Conservation (phyloP, 1,284 basidiomycete genomes). For the Gomphus bonarii region DNA sequence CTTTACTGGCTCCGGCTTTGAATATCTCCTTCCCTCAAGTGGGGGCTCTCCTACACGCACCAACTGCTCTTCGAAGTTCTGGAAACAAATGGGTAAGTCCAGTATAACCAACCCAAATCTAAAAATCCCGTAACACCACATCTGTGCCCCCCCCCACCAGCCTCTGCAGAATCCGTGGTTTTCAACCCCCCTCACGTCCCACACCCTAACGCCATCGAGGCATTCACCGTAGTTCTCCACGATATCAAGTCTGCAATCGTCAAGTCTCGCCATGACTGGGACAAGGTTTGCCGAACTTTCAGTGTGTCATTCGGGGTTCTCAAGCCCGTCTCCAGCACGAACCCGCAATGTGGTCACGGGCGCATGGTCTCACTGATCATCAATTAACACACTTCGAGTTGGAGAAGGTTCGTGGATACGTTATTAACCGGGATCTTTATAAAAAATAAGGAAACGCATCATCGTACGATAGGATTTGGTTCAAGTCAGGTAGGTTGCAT, state of each 20-base stretch:
- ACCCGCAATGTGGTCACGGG: conserved; percentile 62
- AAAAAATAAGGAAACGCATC: neutral
- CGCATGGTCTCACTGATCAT: conserved; percentile 37
- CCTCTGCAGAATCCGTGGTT: conserved; percentile 42
- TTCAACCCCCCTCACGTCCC: conserved; percentile 53
- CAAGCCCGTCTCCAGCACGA: conserved; percentile 35
- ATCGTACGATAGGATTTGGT: conserved; percentile 35
- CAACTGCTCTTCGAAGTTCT: neutral
- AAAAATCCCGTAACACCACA: neutral
- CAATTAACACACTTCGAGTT: conserved; percentile 44
- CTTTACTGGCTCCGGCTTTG: neutral
- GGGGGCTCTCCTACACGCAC: neutral
- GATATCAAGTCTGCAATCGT: conserved; percentile 53
- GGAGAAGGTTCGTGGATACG: conserved; percentile 20
- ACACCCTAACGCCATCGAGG: conserved; percentile 45
- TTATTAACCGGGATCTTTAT: neutral
- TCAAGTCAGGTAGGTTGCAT: conserved; percentile 23
- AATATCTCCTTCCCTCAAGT: neutral
- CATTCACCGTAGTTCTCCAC: conserved; percentile 43
- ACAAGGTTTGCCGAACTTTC: conserved; percentile 26
- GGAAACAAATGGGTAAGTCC: neutral
- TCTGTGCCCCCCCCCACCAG: too few relatives aligned
- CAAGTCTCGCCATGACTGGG: conserved; percentile 57
- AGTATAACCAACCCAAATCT: neutral
- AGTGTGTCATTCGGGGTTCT: neutral